phyloP scores from a whole-genome alignment of 129 eudicot genomes.

The Erigeron canadensis region DNA sequence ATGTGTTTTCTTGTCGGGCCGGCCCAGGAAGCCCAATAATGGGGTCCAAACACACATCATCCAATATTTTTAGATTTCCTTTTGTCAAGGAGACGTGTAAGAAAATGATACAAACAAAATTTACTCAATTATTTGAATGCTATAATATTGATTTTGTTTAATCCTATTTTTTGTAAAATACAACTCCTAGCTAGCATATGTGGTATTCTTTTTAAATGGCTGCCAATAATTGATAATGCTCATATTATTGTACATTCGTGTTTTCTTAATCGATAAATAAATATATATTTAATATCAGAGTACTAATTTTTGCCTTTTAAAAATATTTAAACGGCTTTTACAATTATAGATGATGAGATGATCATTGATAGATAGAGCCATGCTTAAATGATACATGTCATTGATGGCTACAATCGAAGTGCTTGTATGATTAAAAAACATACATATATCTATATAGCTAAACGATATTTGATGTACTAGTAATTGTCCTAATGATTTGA shows the following conservation, averaged over 20 bases:
- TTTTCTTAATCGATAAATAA: neutral
- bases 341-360: too few relatives aligned
- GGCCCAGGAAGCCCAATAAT: slow-evolving; percentile 45
- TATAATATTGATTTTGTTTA: neutral
- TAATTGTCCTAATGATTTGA: neutral
- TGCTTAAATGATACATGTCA: too few relatives aligned
- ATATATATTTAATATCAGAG: neutral
- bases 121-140: neutral
- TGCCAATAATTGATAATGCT: neutral
- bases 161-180: neutral
- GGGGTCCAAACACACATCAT: slow-evolving; percentile 33
- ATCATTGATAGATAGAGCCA: too few relatives aligned
- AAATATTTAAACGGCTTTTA: too few relatives aligned
- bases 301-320: too few relatives aligned
- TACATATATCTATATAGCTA: too few relatives aligned
- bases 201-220: neutral
- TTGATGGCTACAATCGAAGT: too few relatives aligned
- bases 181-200: neutral
- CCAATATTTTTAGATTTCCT: slow-evolving; percentile 20
- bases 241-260: neutral
- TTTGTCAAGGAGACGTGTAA: slow-evolving; percentile 14
- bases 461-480: too few relatives aligned
- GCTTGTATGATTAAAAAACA: too few relatives aligned
- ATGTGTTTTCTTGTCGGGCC: slow-evolving; percentile 51
- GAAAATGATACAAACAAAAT: slow-evolving; percentile 18